Base-by-base conservation (phyloP, 345 rosid genomes). In the Salix brachista region DNA sequence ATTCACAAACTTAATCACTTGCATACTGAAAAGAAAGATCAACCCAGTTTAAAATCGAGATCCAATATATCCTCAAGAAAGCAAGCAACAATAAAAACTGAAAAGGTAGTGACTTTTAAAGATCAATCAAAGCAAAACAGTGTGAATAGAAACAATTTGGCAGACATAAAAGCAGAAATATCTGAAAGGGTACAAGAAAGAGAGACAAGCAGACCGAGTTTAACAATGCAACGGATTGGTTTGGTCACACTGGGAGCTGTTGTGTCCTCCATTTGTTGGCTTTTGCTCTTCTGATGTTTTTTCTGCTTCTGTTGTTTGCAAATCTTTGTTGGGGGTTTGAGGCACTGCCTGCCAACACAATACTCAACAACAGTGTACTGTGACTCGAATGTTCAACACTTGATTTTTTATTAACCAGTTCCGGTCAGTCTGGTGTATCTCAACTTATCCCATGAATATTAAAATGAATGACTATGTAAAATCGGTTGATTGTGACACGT, bases 161-260 rank as follows among this genome's bases (percentile, higher is more conserved):
- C 25, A 41, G 16, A 3, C 32, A n/a, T 10, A 17, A 19, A 61
- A 19, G 28, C 39, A 41, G 26, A 8, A 44, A 44, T 17, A 9
- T 11, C 4, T 17, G n/a, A 48, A 6, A 54, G 52, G 21, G 44
- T 41, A 10, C 44, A 10, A 41, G 44, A 41, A 5, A 36, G 26
- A 50, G 48, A 78, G 23, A 67, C 18, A 52, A 50, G 77, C 87
- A 75, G 73, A 94, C 98, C 97, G 25, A 94, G 94, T 84, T 94
- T 94, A 36, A 92, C 98, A 75, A 92, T 91, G 89, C 97, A 94
- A 21, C 98, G 97, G 65, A 92, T 81, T 74, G 93, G 87, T 78
- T 81, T 86, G 75, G 80, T 58, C 23, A 32, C 67, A 70, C 6
- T 48, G 42, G 1, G 10, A 28, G 48, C 10, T 12, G 66, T 13